These are phyloP conservation scores for Lipomyces mesembrius DNA, from an alignment of 805 yeast species.

Conservation along the genomic window DNA sequence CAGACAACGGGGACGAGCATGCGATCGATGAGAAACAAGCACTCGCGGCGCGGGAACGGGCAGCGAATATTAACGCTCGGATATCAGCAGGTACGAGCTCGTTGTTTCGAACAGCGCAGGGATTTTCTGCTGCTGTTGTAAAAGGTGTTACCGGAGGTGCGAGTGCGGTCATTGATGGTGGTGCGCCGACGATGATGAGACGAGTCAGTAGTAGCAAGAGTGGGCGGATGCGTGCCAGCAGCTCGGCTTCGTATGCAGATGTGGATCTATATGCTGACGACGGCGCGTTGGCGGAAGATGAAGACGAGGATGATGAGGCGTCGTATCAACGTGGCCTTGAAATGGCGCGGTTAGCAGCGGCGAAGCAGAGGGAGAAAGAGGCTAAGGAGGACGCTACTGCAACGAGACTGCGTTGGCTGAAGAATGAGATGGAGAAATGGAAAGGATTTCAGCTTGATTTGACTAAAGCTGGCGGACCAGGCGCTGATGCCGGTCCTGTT, in stretches of 20 bases:
- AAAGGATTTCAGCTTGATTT: conserved; percentile 33
- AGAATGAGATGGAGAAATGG: conserved; percentile 33
- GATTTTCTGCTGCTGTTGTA: conserved; percentile 36
- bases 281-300: conserved; percentile 22
- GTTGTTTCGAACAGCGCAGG: conserved; percentile 33
- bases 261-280: conserved; percentile 33
- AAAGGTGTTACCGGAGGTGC: conserved; percentile 36
- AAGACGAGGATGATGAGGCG: conserved; percentile 23
- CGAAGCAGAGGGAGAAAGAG: conserved; percentile 1
- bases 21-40: conserved; percentile 15
- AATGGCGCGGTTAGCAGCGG: conserved; percentile 13
- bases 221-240: conserved; percentile 12
- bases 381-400: conserved; percentile 13
- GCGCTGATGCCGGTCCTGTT: conserved; percentile 30
- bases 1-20: background rate
- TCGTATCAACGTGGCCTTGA: conserved; percentile 22
- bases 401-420: conserved; percentile 23
- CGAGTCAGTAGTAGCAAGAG: conserved; percentile 3
- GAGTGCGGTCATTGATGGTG: conserved; percentile 31
- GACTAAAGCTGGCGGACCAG: conserved; percentile 23
- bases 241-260: conserved; percentile 30
- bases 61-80: conserved; percentile 26
- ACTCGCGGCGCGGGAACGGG: conserved; percentile 8
- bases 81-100: conserved; percentile 29
- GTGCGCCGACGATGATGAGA: conserved; percentile 13